Evolutionary conservation across 768 basidiomycete genomes (phyloP), one percentile per base, ranked within the genome.

Genomic region (Termitomyces sp.): DNA sequence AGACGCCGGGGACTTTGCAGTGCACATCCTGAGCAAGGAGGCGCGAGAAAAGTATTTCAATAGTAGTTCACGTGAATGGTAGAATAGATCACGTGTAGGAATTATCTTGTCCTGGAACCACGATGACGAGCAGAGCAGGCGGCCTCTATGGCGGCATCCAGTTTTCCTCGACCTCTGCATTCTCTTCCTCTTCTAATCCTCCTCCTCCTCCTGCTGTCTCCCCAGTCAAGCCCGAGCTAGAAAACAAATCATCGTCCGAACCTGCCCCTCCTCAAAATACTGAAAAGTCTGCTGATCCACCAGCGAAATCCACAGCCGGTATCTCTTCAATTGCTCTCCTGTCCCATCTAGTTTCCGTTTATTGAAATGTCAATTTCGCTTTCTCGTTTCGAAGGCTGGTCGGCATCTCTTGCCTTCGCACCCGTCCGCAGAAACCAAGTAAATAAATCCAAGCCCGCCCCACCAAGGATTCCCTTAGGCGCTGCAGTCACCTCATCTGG

Each of bases 131-230:
- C 75, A 82, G 84, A 79, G 89, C 89, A 55, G 91, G 91, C 51
- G 91, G 91, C 50, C 81, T 93, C 55, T 93, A 93, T 65, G 91
- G 91, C 46, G 91, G 91, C 67, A 89, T 93, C 63, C 88, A 91
- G 56, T 93, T 93, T 74, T 89, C 89, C 26, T 84, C 87, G 55
- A 78, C 81, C 42, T 80, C 86, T 58, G 78, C 83, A 27, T 82
- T 86, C 59, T 72, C 79, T 20, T 73, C 77, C 63, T 62, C 73
- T 60, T 64, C 79, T 48, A 60, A n/a, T n/a, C n/a, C n/a, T n/a
- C n/a, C n/a, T n/a, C n/a, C 72, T 49, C 63, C 74, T 48, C 18
- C 67, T 47, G 55, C 68, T 40, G 53, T 67, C 54, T 52, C 64
- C 53, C 62, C 57, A 20, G 60, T 67, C 34, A 67, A 50, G 53